Evolutionary conservation across 73 alveolate genomes (phyloP), one percentile per base, ranked within the genome.

Genomic region (Stentor coeruleus): DNA sequence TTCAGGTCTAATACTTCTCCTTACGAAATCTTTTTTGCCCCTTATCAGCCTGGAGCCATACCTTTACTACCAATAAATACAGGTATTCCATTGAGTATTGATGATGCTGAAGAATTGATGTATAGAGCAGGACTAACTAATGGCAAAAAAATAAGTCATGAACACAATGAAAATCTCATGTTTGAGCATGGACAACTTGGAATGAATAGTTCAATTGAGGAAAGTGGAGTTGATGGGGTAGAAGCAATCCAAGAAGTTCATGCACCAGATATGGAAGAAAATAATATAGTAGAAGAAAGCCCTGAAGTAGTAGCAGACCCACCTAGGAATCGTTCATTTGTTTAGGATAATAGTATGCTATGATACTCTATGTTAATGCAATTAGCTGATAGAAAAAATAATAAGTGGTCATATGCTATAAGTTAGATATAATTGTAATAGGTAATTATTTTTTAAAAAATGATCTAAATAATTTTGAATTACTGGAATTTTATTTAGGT

Each of bases 41-140:
- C 79, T 66, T 20, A 14, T 38, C 20, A 33, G 15, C 81, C 77
- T 0, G 59, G 72, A 75, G 58, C 14, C 26, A 3, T 75, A 30
- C 59, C 79, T 66, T 66, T 66, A 33, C 37, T 75, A 37, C 83
- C 83, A n/a, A 40, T 75, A 31, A 75, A 75, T 75, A 39, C 83
- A 20, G 83, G 83, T 1, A 75, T 75, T 75, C 83, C 83, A 37
- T 38, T 75, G 20, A 36, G 81, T 40, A 40, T 40, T 14, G 39
- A 39, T n/a, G 83, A 75, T n/a, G 35, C 72, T 75, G 59, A 66
- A 66, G 79, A 66, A 20, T 33, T 66, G 33, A 14, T 66, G 14
- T 0, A 37, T 28, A 66, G n/a, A 20, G 79, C 79, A 66, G 79
- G 79, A 66, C 26, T 31, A 37, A 66, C 26, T 11, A 20, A 20